phyloP scores from a whole-genome alignment of 352 stramenopile genomes.

The Globisporangium perplexum region DNA sequence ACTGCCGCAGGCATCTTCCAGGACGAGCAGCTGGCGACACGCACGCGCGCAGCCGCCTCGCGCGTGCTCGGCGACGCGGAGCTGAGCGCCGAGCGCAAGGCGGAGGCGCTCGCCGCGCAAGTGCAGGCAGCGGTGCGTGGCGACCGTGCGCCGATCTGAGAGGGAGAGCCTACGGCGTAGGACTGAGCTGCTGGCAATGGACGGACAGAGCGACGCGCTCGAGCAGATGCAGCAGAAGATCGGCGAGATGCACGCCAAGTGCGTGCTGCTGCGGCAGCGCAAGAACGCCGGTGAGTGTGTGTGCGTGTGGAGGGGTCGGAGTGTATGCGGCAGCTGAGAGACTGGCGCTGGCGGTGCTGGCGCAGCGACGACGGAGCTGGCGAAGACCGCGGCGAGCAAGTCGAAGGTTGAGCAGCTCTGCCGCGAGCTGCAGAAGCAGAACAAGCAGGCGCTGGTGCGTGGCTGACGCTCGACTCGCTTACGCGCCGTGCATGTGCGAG shows the following conservation, averaged over 20 bases:
- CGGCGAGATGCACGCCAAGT: slow-evolving; percentile 73
- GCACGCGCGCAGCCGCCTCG: slow-evolving; percentile 28
- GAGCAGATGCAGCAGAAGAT: slow-evolving; percentile 78
- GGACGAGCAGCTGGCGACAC: slow-evolving; percentile 39
- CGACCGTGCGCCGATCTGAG: too few relatives aligned
- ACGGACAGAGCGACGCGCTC: slow-evolving; percentile 43
- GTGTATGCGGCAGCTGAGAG: neutral
- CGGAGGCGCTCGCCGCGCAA: slow-evolving; percentile 24
- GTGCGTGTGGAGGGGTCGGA: neutral
- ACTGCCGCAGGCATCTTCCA: slow-evolving; percentile 43
- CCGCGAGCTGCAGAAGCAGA: slow-evolving; percentile 83
- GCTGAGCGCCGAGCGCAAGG: slow-evolving; percentile 42
- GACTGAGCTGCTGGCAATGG: neutral
- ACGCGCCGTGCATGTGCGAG: neutral
- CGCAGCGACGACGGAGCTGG: slow-evolving; percentile 55
- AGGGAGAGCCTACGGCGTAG: too few relatives aligned
- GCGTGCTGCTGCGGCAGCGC: slow-evolving; percentile 68
- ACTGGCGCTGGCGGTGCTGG: neutral
- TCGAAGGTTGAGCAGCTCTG: slow-evolving; percentile 80
- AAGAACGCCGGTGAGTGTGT: slow-evolving; percentile 42
- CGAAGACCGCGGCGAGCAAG: slow-evolving; percentile 62
- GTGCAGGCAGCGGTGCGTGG: slow-evolving; percentile 41
- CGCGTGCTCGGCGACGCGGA: slow-evolving; percentile 29
- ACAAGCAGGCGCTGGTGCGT: slow-evolving; percentile 51
- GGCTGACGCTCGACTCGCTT: neutral